Percentiles rank a stretch among this genome's conserved stretches.
These are phyloP conservation scores for Hyphopichia wangnamkhiaoensis DNA, from an alignment of 1,139 yeast genomes.

Conservation along the genomic window DNA sequence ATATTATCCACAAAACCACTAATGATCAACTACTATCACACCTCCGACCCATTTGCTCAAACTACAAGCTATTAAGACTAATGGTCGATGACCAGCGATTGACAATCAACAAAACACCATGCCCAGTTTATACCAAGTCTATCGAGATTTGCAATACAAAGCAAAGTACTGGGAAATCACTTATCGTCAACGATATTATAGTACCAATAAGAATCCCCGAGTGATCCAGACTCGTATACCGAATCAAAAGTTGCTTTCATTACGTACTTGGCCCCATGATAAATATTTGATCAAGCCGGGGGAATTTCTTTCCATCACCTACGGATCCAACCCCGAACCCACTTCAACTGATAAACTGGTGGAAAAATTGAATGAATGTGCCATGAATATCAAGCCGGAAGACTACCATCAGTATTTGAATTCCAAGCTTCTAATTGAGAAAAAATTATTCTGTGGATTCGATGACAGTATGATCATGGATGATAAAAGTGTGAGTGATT, in stretches of 20 bases:
- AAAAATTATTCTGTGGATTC: constrained; percentile 5
- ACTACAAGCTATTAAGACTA: too few relatives aligned
- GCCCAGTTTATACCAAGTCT: constrained; percentile 7
- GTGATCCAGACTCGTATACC: constrained; percentile 41
- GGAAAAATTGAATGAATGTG: not conserved
- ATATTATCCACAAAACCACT: too few relatives aligned
- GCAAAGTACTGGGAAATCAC: constrained; percentile 35
- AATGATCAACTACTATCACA: too few relatives aligned
- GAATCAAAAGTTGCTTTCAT: constrained; percentile 39
- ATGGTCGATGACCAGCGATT: too few relatives aligned
- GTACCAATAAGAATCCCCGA: constrained; percentile 34
- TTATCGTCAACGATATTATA: constrained; percentile 44
- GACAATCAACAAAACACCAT: constrained; percentile 3
- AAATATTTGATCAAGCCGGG: constrained; percentile 22
- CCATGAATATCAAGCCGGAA: not conserved
- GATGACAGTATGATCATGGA: constrained; percentile 6
- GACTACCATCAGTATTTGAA: constrained; percentile 3
- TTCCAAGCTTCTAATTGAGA: constrained; percentile 1
- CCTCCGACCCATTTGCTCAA: too few relatives aligned
- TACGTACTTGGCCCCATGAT: constrained; percentile 34
- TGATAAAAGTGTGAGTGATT: not conserved
- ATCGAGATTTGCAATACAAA: constrained; percentile 25
- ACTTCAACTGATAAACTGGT: not conserved
- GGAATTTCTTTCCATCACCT: constrained; percentile 14
- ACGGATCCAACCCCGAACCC: not conserved